Conservation (phyloP, 1,284 basidiomycete species). For the Fomes fomentarius region DNA sequence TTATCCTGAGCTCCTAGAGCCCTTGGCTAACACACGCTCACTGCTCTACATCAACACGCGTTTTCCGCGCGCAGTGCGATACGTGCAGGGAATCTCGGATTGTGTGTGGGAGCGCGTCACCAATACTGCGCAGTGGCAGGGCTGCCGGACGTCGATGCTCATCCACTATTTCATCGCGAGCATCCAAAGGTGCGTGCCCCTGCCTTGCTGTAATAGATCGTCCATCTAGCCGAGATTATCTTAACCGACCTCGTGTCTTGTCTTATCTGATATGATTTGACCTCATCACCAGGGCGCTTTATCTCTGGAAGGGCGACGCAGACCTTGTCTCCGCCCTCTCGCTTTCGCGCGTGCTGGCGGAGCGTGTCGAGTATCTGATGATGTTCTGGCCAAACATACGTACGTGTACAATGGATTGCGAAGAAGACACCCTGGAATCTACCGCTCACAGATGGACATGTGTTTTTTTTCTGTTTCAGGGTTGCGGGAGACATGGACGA, state of each 20-base stretch:
- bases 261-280: background rate
- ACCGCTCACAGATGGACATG: no score
- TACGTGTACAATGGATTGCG: no score
- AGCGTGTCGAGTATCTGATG: slow-evolving; percentile 63
- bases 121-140: background rate
- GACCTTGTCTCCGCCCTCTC: slow-evolving; percentile 62
- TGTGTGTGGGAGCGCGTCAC: slow-evolving; percentile 48
- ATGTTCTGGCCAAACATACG: slow-evolving; percentile 67
- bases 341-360: slow-evolving; percentile 59
- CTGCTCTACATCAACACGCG: slow-evolving; percentile 4
- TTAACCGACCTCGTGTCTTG: background rate
- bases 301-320: slow-evolving; percentile 63
- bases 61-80: slow-evolving; percentile 50
- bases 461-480: slow-evolving; percentile 1
- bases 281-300: slow-evolving; percentile 48
- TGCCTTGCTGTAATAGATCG: background rate
- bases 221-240: no score
- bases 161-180: slow-evolving; percentile 72
- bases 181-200: slow-evolving; percentile 36
- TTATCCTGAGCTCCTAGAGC: no score
- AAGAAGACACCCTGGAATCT: no score
- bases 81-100: slow-evolving; percentile 57
- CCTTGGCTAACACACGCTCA: no score
- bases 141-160: slow-evolving; percentile 60
- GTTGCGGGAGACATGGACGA: slow-evolving; percentile 16